These are phyloP conservation scores for Pseudocercospora cruenta DNA, from an alignment of 2,329 filamentous ascomycete species.

Conservation along the genomic window DNA sequence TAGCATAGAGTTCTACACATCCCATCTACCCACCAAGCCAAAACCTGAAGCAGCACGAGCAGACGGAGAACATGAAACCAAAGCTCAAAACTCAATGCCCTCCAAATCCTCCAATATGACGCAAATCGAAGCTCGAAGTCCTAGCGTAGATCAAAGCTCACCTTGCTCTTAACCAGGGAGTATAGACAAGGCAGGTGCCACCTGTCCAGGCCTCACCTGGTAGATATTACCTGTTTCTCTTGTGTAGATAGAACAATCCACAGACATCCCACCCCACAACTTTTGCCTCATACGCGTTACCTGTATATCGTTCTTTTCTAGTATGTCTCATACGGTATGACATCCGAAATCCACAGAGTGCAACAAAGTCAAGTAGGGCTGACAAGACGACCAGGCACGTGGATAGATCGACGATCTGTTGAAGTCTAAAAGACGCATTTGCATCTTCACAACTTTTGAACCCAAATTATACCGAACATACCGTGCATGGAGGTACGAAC, in stretches of 20 bases:
- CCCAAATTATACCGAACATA: neutral
- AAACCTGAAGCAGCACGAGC: neutral
- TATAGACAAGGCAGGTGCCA: no score
- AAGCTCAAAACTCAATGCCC: neutral
- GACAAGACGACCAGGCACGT: slow-evolving; percentile 1
- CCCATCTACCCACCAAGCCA: neutral
- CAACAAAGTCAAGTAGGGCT: neutral
- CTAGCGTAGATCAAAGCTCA: neutral
- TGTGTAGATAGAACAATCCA: no score
- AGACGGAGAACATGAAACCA: neutral
- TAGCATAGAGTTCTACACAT: neutral
- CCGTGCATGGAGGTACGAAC: neutral
- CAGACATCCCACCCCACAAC: no score
- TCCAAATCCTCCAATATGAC: neutral
- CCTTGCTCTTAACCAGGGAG: neutral
- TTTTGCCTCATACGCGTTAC: no score
- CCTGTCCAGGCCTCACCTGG: no score
- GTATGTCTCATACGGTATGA: neutral
- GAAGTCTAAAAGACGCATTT: neutral
- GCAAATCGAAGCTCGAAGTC: neutral
- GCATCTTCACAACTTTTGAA: neutral
- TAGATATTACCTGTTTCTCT: no score
- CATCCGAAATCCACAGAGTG: neutral
- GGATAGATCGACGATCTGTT: neutral
- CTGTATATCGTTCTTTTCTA: no score